Conservation (phyloP, 2,329 filamentous ascomycete genomes). For the Lecanicillium sp. region DNA sequence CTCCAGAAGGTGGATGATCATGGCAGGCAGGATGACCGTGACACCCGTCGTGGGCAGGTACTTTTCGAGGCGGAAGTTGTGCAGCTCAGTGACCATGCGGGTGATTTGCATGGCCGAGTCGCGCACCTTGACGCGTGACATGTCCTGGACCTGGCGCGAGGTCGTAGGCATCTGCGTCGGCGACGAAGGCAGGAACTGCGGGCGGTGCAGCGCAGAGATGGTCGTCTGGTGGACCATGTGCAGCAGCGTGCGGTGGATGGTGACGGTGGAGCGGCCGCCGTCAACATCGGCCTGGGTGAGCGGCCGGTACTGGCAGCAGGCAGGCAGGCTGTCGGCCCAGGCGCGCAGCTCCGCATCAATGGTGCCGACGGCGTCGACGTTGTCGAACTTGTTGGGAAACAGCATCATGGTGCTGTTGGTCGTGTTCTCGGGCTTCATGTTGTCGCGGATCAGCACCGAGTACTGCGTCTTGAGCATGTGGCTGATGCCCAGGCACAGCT, state of each 20-base stretch:
- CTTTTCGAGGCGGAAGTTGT: conserved; percentile 64
- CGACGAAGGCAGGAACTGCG: conserved; percentile 77
- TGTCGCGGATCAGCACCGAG: conserved; percentile 80
- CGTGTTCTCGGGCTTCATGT: conserved; percentile 69
- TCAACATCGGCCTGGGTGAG: conserved; percentile 50
- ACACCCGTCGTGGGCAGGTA: conserved; percentile 86
- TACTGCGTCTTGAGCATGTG: conserved; percentile 88
- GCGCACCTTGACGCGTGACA: conserved; percentile 75
- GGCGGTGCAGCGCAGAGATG: conserved; percentile 82
- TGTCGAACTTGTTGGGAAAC: conserved; percentile 83
- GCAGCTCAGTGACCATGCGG: conserved; percentile 71
- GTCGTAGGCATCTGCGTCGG: conserved; percentile 46
- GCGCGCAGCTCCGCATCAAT: conserved; percentile 74
- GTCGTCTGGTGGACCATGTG: conserved; percentile 95
- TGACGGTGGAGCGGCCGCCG: conserved; percentile 53
- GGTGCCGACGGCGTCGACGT: conserved; percentile 68
- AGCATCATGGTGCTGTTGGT: conserved; percentile 81
- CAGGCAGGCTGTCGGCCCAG: conserved; percentile 69
- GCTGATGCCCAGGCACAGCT: conserved; percentile 83
- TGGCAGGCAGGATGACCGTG: conserved; percentile 82
- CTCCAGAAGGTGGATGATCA: conserved; percentile 89
- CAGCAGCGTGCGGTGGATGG: conserved; percentile 74
- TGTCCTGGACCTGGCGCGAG: conserved; percentile 68
- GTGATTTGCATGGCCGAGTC: conserved; percentile 83
- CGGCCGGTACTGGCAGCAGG: conserved; percentile 62